Evolutionary conservation across 495 filamentous ascomycete genomes (phyloP), one percentile per base, ranked within the genome.

Genomic region (Pyrenula massariospora): DNA sequence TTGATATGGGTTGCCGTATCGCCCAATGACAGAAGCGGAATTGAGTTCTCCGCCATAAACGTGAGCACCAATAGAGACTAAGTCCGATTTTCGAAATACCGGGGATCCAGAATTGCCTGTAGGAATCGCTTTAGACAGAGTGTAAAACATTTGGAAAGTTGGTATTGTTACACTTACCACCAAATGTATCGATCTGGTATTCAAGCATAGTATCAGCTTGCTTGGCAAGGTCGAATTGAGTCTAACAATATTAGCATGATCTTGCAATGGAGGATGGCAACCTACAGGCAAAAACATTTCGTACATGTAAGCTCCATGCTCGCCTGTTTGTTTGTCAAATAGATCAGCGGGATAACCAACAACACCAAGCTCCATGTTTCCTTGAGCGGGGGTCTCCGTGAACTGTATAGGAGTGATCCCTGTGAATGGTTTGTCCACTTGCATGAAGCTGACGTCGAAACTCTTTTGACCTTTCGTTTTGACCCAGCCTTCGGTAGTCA

Each of bases 311-410:
- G 69, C 70, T 20, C 68, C 71, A 48, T 65, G 58, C 57, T 74
- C 71, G 31, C 61, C 53, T 19, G 54, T 57, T 0, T 22, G 1
- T 24, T 57, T 56, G 23, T 66, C 55, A 19, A 24, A 23, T 57
- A 63, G 60, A 56, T 74, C 71, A 31, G 60, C 71, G n/a, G 71
- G 71, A 63, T 73, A 74, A 50, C 69, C 71, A 22, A 74, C 71
- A 25, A 73, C 67, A 24, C 71, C 71, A 50, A 74, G 57, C 48
- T 61, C 53, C 10, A 62, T 24, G n/a, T 57, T 60, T 3, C 60
- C 71, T 12, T 51, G 48, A 20, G 58, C 31, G 10, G 69, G 71
- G 2, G 71, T 73, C 15, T 63, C 52, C 58, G 61, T 63, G 36
- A 57, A 64, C 50, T 58, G 62, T 42, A 65, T 5, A 10, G 66